Base-by-base conservation (phyloP, 1,139 yeast genomes). In the Groenewaldozyma auringiensis region DNA sequence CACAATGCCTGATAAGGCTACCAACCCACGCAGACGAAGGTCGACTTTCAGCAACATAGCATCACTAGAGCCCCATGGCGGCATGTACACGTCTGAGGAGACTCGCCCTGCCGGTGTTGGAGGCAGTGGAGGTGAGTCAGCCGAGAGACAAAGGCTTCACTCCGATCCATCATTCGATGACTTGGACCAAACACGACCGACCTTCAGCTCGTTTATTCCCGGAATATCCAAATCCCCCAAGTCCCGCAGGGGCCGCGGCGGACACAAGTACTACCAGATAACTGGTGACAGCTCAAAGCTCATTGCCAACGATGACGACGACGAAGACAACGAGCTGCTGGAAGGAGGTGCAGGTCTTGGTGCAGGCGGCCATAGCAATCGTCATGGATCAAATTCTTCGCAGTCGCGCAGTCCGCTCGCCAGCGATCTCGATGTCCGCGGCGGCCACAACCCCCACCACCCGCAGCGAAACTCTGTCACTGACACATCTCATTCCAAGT, bases 11-110 rank as follows among this genome's bases (percentile, higher is more conserved):
- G 27, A 39, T 33, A 11, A 8, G 32, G 16, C 13, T 37, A n/a
- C n/a, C n/a, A n/a, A n/a, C n/a, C n/a, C 42, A n/a, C 41, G 45
- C 16, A 42, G 46, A 34, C 44, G 58, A 40, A 45, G 58, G 22
- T 45, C 57, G 3, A 54, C 58, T 8, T 54, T 54, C 42, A 51
- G 55, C 36, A 53, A 52, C 44, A 50, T 53, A 17, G 52, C 50
- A 4, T 47, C 52, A 11, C 39, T 55, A n/a, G 56, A 52, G 41
- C 47, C 58, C 11, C 59, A 55, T 38, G 59, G 59, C 18, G 37
- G 22, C 3, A n/a, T 38, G 2, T 16, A 44, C 14, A 20, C 40
- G 20, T 41, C 13, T 34, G 20, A 29, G 41, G 37, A 25, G 17
- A 6, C 36, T 21, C 18, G 21, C n/a, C 25, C 21, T n/a, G n/a